Base-by-base conservation (phyloP, 305 asterid genomes). In the Plantago coronopus region DNA sequence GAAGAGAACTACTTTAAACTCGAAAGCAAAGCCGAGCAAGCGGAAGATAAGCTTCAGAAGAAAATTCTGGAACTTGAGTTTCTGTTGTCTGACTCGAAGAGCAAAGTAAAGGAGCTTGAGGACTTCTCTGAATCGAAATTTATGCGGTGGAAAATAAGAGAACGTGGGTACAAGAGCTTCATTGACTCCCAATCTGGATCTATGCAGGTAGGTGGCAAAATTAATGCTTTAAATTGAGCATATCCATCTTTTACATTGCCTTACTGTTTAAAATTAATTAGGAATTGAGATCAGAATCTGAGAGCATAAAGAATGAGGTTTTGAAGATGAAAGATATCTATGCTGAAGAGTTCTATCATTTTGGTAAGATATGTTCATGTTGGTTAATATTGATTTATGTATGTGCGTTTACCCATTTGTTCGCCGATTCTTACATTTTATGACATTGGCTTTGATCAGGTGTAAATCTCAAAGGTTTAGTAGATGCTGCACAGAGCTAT, bases 401-500 rank as follows among this genome's bases (percentile, higher is more conserved):
- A 57, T 63, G 37, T 54, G 38, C 42, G 34, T 17, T 58, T 37
- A 54, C 25, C 54, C 48, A 63, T 57, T 53, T 34, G 31, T 44
- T 50, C 25, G 38, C 17, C 38, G 34, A 63, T 58, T 64, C 72
- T 58, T 46, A 57, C 16, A 23, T 68, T 57, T 57, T 34, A 40
- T 37, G 62, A 60, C 49, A 42, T 61, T 59, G 57, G 63, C 55
- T 64, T 58, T 70, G 55, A 14, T 58, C 73, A 93, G 99, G 89
- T 59, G 59, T 74, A 59, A 87, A 89, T 73, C 87, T 93, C 65
- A 77, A 80, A 67, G 81, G 81, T 56, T 61, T 88, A 71, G 72
- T 84, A 47, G 96, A 88, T 50, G 94, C 96, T 69, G 97, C 98
- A 37, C 94, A 86, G 72, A 85, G 73, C 74, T 89, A 85, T 74